Evolutionary conservation across 1,284 basidiomycete genomes (phyloP).

Genomic region (Ustanciosporium gigantosporum): DNA sequence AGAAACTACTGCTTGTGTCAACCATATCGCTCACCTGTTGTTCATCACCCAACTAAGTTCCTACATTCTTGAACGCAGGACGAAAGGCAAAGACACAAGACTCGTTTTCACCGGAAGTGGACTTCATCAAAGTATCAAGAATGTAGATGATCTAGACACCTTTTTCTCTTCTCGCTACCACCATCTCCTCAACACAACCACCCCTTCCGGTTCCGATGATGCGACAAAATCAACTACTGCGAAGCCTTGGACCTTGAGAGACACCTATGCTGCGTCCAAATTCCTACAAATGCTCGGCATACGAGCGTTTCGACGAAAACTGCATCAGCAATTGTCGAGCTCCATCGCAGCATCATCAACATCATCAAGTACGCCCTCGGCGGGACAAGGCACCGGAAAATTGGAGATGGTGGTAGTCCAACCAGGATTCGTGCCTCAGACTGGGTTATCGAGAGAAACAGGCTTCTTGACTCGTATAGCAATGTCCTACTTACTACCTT

Average conservation of each 20-base stretch:
- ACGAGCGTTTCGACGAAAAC: constrained; percentile 22
- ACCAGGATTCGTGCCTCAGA: constrained; percentile 37
- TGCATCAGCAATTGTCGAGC: too few species aligned
- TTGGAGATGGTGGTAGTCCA: constrained; percentile 33
- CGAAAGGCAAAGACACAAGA: constrained; percentile 19
- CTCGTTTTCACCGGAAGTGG: constrained; percentile 42
- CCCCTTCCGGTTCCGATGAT: background rate
- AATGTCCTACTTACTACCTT: constrained; percentile 33
- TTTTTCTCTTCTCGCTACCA: constrained; percentile 14
- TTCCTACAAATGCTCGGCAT: constrained; percentile 41
- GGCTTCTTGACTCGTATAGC: constrained; percentile 11
- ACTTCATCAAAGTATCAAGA: constrained; percentile 25
- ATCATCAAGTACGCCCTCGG: background rate
- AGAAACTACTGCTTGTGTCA: constrained; percentile 39
- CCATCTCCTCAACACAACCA: too few species aligned
- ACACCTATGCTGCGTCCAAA: constrained; percentile 37
- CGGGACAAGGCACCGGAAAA: background rate
- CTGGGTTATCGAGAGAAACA: constrained; percentile 19
- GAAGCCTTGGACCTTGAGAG: constrained; percentile 26
- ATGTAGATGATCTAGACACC: constrained; percentile 9
- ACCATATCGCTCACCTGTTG: constrained; percentile 39
- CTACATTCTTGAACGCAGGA: constrained; percentile 13
- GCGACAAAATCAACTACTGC: too few species aligned
- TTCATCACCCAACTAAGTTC: constrained; percentile 22
- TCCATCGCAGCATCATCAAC: too few species aligned